Percentiles rank a stretch among this genome's conserved stretches.
These are phyloP conservation scores for Taphrina populina DNA, from an alignment of 1,139 yeast genomes.

Conservation along the genomic window DNA sequence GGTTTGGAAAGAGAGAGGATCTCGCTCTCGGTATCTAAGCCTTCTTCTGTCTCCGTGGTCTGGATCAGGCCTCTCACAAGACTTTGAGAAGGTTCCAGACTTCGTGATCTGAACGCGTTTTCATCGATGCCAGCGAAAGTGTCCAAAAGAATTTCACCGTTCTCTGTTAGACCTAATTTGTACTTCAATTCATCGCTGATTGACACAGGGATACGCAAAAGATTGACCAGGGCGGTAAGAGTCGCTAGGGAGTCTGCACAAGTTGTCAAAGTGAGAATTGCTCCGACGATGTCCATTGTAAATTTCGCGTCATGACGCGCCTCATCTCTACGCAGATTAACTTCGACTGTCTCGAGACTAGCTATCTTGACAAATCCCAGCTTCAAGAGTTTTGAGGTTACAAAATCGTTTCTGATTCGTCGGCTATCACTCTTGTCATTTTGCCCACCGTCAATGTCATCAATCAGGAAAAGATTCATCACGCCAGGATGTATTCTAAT, in stretches of 20 bases:
- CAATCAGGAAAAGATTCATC: slow-evolving; percentile 37
- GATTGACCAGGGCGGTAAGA: slow-evolving; percentile 63
- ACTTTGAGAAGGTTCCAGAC: no score
- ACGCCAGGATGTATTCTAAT: slow-evolving; percentile 31
- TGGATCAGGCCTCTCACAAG: no score
- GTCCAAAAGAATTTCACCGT: slow-evolving; percentile 47
- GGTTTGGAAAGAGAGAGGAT: no score
- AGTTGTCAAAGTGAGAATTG: slow-evolving; percentile 55
- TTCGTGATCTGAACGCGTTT: slow-evolving; percentile 43
- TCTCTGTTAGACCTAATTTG: slow-evolving; percentile 39
- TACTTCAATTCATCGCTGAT: slow-evolving; percentile 55
- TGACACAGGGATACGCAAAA: slow-evolving; percentile 62
- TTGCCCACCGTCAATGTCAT: slow-evolving; percentile 23
- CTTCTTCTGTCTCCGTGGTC: no score
- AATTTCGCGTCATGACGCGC: background rate
- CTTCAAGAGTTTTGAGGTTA: slow-evolving; percentile 4
- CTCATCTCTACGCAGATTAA: background rate
- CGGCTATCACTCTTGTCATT: slow-evolving; percentile 2
- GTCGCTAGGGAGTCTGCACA: slow-evolving; percentile 87
- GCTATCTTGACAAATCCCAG: slow-evolving; percentile 39
- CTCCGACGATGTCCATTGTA: slow-evolving; percentile 49
- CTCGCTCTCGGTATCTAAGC: no score
- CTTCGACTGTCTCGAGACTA: slow-evolving; percentile 32
- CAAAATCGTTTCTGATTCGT: background rate
- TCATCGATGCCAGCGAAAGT: slow-evolving; percentile 55